phyloP scores from a whole-genome alignment of 352 stramenopile species.

The Halophytophthora batemanensis region DNA sequence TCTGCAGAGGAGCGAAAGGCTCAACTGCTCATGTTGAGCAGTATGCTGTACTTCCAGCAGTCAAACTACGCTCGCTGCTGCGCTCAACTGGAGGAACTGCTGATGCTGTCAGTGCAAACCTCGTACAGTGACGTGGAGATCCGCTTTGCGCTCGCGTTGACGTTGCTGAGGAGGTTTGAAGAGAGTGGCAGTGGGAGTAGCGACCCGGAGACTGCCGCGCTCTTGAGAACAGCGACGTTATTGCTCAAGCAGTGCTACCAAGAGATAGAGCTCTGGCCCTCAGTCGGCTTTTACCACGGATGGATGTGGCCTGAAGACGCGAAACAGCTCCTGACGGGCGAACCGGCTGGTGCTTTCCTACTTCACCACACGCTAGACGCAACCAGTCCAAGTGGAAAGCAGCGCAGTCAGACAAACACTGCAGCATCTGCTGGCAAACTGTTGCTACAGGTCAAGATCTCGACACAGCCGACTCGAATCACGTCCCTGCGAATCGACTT shows the following conservation, averaged over 20 bases:
- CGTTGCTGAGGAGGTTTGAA: conserved; percentile 18
- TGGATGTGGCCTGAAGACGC: conserved; percentile 23
- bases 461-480: conserved; percentile 33
- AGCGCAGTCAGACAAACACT: neutral
- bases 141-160: conserved; percentile 29
- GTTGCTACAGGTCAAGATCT: conserved; percentile 45
- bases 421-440: conserved; percentile 2
- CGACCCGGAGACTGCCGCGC: conserved; percentile 8
- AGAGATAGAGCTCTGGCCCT: conserved; percentile 45
- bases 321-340: conserved; percentile 19
- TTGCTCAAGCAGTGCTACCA: conserved; percentile 43
- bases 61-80: conserved; percentile 13
- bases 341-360: conserved; percentile 43
- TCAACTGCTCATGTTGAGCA: conserved; percentile 38
- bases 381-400: neutral
- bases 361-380: conserved; percentile 24
- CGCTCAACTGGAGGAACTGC: conserved; percentile 19
- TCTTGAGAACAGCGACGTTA: conserved; percentile 14
- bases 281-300: conserved; percentile 57
- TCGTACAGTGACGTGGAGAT: conserved; percentile 34
- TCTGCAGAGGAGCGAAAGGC: conserved; percentile 13
- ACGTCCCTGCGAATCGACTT: conserved; percentile 36
- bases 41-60: conserved; percentile 42
- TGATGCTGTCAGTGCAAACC: conserved; percentile 7
- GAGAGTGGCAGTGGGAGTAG: conserved; percentile 1